These are phyloP conservation scores for Aurantiochytrium sp. DNA, from an alignment of 108 stramenopile genomes.

Conservation along the genomic window DNA sequence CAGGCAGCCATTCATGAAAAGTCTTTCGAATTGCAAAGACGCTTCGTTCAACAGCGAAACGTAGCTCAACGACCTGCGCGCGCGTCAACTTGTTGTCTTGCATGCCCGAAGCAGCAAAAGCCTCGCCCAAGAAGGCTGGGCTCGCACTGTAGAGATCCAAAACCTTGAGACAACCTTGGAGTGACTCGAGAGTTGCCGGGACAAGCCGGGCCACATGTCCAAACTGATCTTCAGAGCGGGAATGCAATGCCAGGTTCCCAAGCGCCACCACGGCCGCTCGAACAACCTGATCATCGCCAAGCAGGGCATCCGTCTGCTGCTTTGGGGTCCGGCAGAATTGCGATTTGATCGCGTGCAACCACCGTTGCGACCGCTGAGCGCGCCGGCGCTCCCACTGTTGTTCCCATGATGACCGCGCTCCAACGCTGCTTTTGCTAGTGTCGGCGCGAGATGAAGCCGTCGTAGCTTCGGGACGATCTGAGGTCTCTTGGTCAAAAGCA, in stretches of 20 bases:
- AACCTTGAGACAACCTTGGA: neutral
- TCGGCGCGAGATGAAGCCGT: neutral
- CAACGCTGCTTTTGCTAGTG: neutral
- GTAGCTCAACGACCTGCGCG: neutral
- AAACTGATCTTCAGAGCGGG: neutral
- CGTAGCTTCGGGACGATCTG: neutral
- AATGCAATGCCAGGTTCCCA: neutral
- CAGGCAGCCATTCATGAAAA: neutral
- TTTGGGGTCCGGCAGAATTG: neutral
- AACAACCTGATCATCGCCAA: neutral
- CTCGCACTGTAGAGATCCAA: neutral
- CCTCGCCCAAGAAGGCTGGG: neutral
- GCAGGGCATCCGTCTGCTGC: neutral
- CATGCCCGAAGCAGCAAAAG: neutral
- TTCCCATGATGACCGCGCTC: neutral
- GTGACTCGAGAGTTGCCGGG: neutral
- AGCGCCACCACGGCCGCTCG: slow-evolving; percentile 1
- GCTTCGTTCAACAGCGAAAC: neutral
- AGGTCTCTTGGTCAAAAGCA: neutral
- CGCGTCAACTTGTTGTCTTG: neutral
- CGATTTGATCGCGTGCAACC: neutral
- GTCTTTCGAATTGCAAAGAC: neutral
- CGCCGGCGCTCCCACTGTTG: neutral
- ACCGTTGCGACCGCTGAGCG: neutral
- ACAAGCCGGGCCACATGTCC: neutral